Percentiles rank a stretch among this genome's conserved stretches.
phyloP scores from a whole-genome alignment of 495 filamentous ascomycete genomes.

The Penicillium daleae region DNA sequence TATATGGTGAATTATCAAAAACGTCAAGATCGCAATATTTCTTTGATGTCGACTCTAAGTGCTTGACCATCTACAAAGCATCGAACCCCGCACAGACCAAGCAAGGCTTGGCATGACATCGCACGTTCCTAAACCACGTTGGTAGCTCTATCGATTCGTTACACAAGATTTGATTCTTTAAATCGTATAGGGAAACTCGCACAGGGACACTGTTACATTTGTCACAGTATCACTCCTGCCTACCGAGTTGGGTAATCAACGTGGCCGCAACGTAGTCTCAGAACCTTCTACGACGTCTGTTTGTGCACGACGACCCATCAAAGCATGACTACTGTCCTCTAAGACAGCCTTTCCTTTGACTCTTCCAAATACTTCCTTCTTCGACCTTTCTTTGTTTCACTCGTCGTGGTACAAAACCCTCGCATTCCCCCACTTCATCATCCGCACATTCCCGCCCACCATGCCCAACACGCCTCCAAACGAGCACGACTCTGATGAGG shows the following conservation, averaged over 20 bases:
- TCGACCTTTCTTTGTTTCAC: not conserved
- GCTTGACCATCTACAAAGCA: not conserved
- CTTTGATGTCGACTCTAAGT: not conserved
- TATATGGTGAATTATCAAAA: not conserved
- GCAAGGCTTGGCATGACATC: conserved; percentile 48
- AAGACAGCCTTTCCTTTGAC: not conserved
- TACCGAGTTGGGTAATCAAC: not conserved
- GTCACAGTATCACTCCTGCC: not conserved
- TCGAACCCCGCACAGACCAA: conserved; percentile 41
- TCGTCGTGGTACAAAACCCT: not conserved
- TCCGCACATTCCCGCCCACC: not conserved
- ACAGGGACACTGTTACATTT: not conserved
- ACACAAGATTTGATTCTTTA: not conserved
- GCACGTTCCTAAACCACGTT: conserved; percentile 19
- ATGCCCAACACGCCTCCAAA: conserved; percentile 13
- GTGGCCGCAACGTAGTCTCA: not conserved
- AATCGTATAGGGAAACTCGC: not conserved
- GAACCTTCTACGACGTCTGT: not conserved
- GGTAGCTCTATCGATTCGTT: not conserved
- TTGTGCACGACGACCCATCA: not conserved
- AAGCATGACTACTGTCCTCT: not conserved
- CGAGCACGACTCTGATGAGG: conserved; percentile 24
- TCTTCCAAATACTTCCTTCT: not conserved
- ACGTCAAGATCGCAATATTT: not conserved
- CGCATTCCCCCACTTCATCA: not conserved